Conservation (phyloP, 2,329 filamentous ascomycete species). For the Ophiostoma ulmi region DNA sequence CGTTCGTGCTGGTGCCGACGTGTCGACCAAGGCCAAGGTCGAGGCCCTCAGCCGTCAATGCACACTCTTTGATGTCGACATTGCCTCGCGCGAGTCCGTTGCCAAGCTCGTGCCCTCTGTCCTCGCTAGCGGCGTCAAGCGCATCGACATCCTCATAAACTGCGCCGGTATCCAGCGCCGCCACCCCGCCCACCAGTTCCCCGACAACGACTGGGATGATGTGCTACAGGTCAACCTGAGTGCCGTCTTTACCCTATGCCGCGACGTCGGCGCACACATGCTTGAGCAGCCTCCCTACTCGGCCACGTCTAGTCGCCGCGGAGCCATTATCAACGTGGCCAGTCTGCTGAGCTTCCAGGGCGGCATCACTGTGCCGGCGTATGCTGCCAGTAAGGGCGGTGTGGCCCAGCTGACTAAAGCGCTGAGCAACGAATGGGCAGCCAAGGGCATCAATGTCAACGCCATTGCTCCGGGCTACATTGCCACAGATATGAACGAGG, state of each 20-base stretch:
- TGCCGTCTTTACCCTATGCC: constrained; percentile 71
- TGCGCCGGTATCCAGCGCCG: constrained; percentile 81
- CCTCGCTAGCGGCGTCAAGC: constrained; percentile 36
- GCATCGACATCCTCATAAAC: constrained; percentile 73
- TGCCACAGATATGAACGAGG: constrained; percentile 89
- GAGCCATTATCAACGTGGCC: constrained; percentile 78
- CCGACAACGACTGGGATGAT: constrained; percentile 69
- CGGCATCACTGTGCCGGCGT: constrained; percentile 81
- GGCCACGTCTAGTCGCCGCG: constrained; percentile 51
- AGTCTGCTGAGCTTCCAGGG: constrained; percentile 80
- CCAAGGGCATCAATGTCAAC: constrained; percentile 76
- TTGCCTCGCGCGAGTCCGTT: constrained; percentile 57
- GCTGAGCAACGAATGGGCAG: constrained; percentile 79
- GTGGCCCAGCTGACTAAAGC: constrained; percentile 81
- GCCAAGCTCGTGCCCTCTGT: constrained; percentile 55
- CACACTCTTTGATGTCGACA: constrained; percentile 64
- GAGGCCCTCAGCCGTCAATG: constrained; percentile 61
- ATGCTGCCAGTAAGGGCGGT: constrained; percentile 79
- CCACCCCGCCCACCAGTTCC: constrained; percentile 70
- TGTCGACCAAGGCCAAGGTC: constrained; percentile 56
- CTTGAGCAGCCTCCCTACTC: constrained; percentile 47
- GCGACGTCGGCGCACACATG: constrained; percentile 76
- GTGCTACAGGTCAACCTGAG: constrained; percentile 83
- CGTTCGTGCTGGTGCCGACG: constrained; percentile 33
- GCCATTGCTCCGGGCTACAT: constrained; percentile 88